phyloP scores from a whole-genome alignment of 306 rosid species.

The Nissolia schottii region DNA sequence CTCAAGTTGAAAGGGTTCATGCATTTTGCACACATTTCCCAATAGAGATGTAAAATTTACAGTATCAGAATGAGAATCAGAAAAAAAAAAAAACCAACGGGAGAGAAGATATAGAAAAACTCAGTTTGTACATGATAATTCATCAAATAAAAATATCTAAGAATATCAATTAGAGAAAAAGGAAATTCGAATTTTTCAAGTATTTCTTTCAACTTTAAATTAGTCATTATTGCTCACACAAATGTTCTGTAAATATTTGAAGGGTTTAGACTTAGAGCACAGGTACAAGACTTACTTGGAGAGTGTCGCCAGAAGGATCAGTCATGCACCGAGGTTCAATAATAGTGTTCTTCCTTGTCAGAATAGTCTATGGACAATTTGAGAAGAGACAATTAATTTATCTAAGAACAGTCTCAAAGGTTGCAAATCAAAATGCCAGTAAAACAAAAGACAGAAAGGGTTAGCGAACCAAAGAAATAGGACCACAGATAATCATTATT shows the following conservation, averaged over 20 bases:
- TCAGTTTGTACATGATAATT: neutral
- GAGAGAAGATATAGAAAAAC: neutral
- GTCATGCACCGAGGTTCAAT: constrained; percentile 92
- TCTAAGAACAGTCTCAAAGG: neutral
- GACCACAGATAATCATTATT: neutral
- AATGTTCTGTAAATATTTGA: neutral
- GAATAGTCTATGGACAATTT: constrained; percentile 53
- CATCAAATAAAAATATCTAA: neutral
- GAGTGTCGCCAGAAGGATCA: constrained; percentile 96
- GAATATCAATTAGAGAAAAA: constrained; percentile 1
- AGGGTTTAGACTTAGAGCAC: neutral
- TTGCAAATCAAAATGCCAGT: neutral
- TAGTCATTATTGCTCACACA: neutral
- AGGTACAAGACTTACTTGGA: constrained; percentile 66
- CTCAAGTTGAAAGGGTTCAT: neutral
- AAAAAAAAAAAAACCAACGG: no score
- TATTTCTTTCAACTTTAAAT: neutral
- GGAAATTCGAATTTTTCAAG: neutral
- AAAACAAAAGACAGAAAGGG: neutral
- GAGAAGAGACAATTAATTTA: constrained; percentile 23
- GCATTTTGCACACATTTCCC: neutral
- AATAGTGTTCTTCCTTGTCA: constrained; percentile 85
- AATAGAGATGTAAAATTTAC: neutral
- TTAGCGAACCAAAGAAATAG: neutral
- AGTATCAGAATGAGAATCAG: neutral